Evolutionary conservation across 2,329 filamentous ascomycete genomes (phyloP).

Genomic region (Aciculosporium take): DNA sequence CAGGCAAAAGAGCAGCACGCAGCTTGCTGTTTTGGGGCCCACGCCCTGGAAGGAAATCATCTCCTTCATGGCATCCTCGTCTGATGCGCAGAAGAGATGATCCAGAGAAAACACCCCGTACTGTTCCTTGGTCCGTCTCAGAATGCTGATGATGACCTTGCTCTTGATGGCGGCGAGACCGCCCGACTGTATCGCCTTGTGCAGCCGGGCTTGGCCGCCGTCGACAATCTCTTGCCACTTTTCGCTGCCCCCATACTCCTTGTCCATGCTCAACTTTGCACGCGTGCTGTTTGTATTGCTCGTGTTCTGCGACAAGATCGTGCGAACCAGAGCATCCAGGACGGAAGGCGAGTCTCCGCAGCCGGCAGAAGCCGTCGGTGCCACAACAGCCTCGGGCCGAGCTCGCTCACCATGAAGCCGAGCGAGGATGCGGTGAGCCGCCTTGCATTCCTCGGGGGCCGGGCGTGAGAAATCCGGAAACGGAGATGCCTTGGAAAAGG

Average conservation of each 20-base stretch:
- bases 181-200: constrained; percentile 53
- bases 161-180: constrained; percentile 61
- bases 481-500: constrained; percentile 34
- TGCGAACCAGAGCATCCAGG: constrained; percentile 37
- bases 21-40: constrained; percentile 40
- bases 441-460: constrained; percentile 50
- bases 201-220: constrained; percentile 25
- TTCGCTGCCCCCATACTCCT: constrained; percentile 27
- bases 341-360: constrained; percentile 37
- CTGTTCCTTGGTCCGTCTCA: constrained; percentile 43
- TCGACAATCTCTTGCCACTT: constrained; percentile 27
- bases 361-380: constrained; percentile 50
- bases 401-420: constrained; percentile 48
- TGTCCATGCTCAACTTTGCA: constrained; percentile 38
- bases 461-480: constrained; percentile 55
- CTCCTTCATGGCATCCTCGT: constrained; percentile 35
- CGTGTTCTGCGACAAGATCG: constrained; percentile 40
- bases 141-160: constrained; percentile 53
- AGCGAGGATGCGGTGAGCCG: constrained; percentile 52
- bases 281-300: constrained; percentile 40
- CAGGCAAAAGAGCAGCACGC: constrained; percentile 38
- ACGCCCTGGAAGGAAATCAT: constrained; percentile 36
- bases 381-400: constrained; percentile 46
- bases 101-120: constrained; percentile 33
- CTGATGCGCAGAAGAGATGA: constrained; percentile 27